Percentiles rank a stretch among this genome's conserved stretches.
Conservation (phyloP, 805 yeast genomes). For the Alloascoidea hylecoeti region DNA sequence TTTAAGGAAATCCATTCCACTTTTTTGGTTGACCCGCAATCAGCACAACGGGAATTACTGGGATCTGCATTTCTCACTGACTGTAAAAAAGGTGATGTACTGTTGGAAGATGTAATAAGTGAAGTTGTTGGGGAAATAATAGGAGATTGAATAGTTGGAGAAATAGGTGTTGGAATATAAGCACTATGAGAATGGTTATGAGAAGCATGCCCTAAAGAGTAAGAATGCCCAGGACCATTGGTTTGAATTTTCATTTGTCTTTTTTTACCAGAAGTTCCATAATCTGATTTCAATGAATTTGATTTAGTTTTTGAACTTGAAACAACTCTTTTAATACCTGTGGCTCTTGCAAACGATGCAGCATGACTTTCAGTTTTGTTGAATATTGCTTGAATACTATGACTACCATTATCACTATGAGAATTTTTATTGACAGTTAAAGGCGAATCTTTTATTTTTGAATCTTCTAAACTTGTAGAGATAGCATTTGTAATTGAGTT, state of each 20-base stretch:
- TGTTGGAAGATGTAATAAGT: neutral
- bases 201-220: slow-evolving; percentile 2
- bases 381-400: neutral
- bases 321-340: neutral
- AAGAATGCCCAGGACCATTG: slow-evolving; percentile 3
- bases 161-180: slow-evolving; percentile 2
- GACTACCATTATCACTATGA: slow-evolving; percentile 1
- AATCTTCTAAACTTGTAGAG: slow-evolving; percentile 22
- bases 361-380: slow-evolving; percentile 2
- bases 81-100: neutral
- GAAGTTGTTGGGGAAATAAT: slow-evolving; percentile 3
- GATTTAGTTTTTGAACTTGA: too few species aligned
- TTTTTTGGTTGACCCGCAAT: slow-evolving; percentile 48
- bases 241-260: neutral
- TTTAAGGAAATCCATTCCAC: slow-evolving; percentile 88
- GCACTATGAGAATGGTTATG: slow-evolving; percentile 1
- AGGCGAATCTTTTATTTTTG: slow-evolving; percentile 6
- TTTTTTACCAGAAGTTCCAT: too few species aligned
- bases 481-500: slow-evolving; percentile 43
- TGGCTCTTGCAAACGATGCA: slow-evolving; percentile 2
- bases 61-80: slow-evolving; percentile 16
- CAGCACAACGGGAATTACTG: slow-evolving; percentile 62
- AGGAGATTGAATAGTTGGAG: slow-evolving; percentile 2
- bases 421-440: neutral
- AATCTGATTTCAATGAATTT: too few species aligned